A percentile compares a stretch with the other conserved stretches of the same genome.
Conservation (phyloP, 2,329 filamentous ascomycete species). For the Cercospora nicotianae region DNA sequence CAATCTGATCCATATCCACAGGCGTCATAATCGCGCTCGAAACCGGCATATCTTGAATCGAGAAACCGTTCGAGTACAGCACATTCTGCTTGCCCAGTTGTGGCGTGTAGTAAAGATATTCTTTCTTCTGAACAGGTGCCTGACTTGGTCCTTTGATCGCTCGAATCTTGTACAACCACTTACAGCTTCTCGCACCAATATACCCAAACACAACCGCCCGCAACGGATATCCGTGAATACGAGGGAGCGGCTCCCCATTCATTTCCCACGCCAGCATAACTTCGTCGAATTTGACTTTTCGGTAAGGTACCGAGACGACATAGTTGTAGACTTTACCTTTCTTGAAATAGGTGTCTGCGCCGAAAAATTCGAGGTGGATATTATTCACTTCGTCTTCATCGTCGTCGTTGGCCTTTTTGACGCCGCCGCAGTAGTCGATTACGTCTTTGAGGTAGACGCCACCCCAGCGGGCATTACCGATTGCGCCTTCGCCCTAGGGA, state of each 20-base stretch:
- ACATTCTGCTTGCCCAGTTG: slow-evolving; percentile 67
- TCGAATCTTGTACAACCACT: slow-evolving; percentile 66
- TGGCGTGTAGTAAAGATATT: slow-evolving; percentile 69
- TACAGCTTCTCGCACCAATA: slow-evolving; percentile 67
- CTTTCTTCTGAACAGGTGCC: slow-evolving; percentile 64
- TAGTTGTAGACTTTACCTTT: slow-evolving; percentile 66
- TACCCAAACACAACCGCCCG: slow-evolving; percentile 53
- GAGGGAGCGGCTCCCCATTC: slow-evolving; percentile 63
- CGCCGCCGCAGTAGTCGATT: slow-evolving; percentile 68
- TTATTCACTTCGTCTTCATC: slow-evolving; percentile 47
- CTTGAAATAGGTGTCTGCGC: slow-evolving; percentile 74
- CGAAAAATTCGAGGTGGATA: slow-evolving; percentile 65
- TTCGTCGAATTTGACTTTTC: slow-evolving; percentile 68
- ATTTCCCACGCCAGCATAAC: slow-evolving; percentile 61
- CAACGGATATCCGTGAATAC: slow-evolving; percentile 64
- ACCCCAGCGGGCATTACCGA: slow-evolving; percentile 61
- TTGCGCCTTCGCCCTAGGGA: slow-evolving; percentile 61
- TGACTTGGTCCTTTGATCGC: slow-evolving; percentile 57
- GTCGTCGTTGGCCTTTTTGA: slow-evolving; percentile 43
- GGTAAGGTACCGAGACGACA: slow-evolving; percentile 62
- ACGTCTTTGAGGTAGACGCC: slow-evolving; percentile 54
- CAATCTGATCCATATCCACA: slow-evolving; percentile 58
- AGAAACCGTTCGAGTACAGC: slow-evolving; percentile 56
- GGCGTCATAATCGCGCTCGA: slow-evolving; percentile 67
- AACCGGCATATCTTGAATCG: slow-evolving; percentile 72